phyloP scores from a whole-genome alignment of 176 grass and related monocot genomes.

The Eremochloa ophiuroides region DNA sequence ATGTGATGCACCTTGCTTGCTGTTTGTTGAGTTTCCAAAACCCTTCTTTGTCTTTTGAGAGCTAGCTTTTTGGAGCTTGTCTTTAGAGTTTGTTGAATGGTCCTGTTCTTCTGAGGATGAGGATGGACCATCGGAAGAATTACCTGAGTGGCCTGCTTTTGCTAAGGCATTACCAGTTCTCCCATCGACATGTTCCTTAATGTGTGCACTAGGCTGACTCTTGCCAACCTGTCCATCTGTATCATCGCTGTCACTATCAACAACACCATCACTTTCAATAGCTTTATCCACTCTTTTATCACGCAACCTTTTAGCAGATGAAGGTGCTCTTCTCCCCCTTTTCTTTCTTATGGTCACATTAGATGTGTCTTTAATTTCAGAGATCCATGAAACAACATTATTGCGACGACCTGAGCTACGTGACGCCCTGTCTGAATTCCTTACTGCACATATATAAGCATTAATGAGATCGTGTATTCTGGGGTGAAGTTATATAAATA shows the following conservation, averaged over 20 bases:
- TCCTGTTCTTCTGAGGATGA: conserved; percentile 32
- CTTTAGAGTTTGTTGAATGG: conserved; percentile 13
- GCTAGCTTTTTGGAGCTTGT: not conserved
- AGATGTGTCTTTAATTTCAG: conserved; percentile 22
- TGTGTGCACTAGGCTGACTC: conserved; percentile 8
- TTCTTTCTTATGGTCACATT: conserved; percentile 40
- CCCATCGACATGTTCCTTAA: not conserved
- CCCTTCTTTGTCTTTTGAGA: not conserved
- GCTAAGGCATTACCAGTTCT: conserved; percentile 7
- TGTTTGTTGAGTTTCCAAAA: conserved; percentile 3
- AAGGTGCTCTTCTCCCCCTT: conserved; percentile 29
- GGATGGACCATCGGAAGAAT: conserved; percentile 1
- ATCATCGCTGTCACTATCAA: conserved; percentile 22
- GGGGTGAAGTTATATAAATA: not conserved
- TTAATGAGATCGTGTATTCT: not conserved
- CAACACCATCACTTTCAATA: conserved; percentile 25
- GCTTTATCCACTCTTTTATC: conserved; percentile 32
- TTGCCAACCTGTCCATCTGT: conserved; percentile 15
- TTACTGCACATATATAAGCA: conserved; percentile 18
- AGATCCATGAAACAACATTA: conserved; percentile 31
- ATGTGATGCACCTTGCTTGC: not conserved
- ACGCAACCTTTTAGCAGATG: conserved; percentile 21
- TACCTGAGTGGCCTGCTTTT: conserved; percentile 4
- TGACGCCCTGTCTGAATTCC: not conserved
- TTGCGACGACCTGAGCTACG: not conserved